Evolutionary conservation across 805 yeast species (phyloP), one percentile per base, ranked within the genome.

Genomic region (Yamadazyma akitaensis): DNA sequence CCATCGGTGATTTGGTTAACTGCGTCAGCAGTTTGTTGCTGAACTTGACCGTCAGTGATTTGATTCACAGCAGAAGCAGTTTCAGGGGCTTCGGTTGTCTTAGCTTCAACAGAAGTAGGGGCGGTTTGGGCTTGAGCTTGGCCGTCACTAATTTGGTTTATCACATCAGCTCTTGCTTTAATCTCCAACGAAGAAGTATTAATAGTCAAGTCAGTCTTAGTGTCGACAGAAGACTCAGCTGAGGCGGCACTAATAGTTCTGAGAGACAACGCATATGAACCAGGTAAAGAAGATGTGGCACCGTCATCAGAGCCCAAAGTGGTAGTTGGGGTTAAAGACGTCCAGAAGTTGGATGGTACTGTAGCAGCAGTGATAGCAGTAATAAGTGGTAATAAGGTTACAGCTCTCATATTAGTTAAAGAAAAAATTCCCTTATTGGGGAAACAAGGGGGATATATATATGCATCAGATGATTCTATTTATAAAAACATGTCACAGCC

Each of bases 111-210:
- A 37, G 56, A 62, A 18, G 51, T 41, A 13, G 47, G 42, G 32
- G 51, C 63, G 30, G 52, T 64, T 36, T 54, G 51, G 36, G 64
- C 64, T 58, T 72, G 77, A 49, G 73, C 64, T 59, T 74, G 79
- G 43, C 79, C 79, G 53, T 74, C 79, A 38, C 67, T 65, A 43
- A 73, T 74, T 56, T 73, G 75, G 65, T 66, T 65, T 14, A 70
- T 58, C 9, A 36, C 41, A 13, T 36, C 48, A 12, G 35, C 41
- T 26, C 42, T 41, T 28, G 32, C 32, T 21, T 42, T 42, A 11
- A 19, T 49, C 4, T 46, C 40, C 25, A 43, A 42, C 18, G 53
- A 21, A 26, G 41, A 38, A 26, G 41, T 38, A n/a, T 38, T 28
- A 14, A 38, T 38, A 16, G 41, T 38, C 21, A 38, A 38, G 25